Base-by-base conservation (phyloP, 805 yeast species). In the Starmerella bacillaris region DNA sequence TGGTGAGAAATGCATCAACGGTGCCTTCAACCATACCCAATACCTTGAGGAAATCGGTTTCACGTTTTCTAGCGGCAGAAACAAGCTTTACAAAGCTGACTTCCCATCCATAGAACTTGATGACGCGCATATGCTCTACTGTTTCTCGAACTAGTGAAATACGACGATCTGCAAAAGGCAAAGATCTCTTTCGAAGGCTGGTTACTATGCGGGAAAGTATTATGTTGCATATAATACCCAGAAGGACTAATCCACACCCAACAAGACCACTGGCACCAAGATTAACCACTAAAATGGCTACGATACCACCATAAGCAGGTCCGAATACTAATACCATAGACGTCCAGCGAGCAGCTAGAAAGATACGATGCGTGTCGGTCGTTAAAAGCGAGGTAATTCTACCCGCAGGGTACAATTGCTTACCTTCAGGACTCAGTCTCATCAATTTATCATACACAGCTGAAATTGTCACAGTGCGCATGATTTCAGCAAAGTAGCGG, bases 81-180 rank as follows among this genome's bases (percentile, higher is more conserved):
- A 84, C 65, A 35, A 65, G 59, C 7, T 63, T 53, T 36, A 64
- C 63, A 51, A 80, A 84, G 1, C 94, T 83, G 21, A 63, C 63
- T 56, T 84, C 95, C 94, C 94, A 84, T 1, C 92, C 78, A 53
- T 83, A 84, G 53, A 68, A 78, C 58, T 84, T 84, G 54, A 84
- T 78, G 52, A 76, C 67, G 50, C 78, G 79, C 65, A 84, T 68
- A 44, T 77, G 72, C 49, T 68, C 72, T 43, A 84, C 61, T 20
- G 82, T 69, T 54, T 84, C 96, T 44, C 78, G 75, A 53, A 82
- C 72, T 33, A 70, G 63, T 31, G 71, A 64, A 17, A 84, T 80
- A 49, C 96, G 72, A 16, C 60, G 55, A 54, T 84, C 96, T 2
- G 94, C 84, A 47, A 59, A 68, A 2, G 56, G 57, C 37, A 70